phyloP scores from a whole-genome alignment of 2,329 filamentous ascomycete genomes.

The Colletotrichum sp. region DNA sequence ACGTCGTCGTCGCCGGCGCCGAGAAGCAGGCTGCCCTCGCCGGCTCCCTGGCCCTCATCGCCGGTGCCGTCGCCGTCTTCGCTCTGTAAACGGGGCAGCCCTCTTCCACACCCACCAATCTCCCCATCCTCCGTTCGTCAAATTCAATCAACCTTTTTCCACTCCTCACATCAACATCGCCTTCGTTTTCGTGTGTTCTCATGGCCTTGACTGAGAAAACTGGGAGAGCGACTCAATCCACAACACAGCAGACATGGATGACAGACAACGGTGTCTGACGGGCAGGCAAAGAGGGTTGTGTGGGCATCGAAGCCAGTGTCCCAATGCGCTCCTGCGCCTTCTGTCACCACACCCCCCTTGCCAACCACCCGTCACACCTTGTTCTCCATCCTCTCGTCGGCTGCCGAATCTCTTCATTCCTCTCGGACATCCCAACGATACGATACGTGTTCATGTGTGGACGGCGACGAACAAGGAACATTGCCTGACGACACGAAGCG shows the following conservation, averaged over 20 bases:
- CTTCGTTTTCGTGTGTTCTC: background rate
- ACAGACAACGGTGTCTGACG: background rate
- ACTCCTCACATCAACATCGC: background rate
- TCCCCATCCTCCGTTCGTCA: background rate
- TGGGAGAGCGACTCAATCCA: background rate
- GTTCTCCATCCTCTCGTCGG: background rate
- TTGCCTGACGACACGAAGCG: background rate
- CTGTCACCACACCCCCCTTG: background rate
- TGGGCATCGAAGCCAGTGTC: background rate
- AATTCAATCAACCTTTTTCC: background rate
- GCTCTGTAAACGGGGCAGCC: background rate
- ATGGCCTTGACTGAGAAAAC: background rate
- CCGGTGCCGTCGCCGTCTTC: slow-evolving; percentile 1
- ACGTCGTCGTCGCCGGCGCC: slow-evolving; percentile 14
- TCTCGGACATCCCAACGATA: background rate
- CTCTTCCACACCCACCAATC: background rate
- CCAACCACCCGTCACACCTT: background rate
- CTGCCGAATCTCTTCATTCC: background rate
- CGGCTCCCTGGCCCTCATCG: background rate
- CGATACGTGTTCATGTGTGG: background rate
- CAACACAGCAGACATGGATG: background rate
- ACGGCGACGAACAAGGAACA: background rate
- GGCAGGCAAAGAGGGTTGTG: background rate
- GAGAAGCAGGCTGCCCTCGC: background rate
- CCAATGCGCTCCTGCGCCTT: slow-evolving; percentile 1